These are phyloP conservation scores for Verticillium nubilum DNA, from an alignment of 2,329 filamentous ascomycete genomes.

Conservation along the genomic window DNA sequence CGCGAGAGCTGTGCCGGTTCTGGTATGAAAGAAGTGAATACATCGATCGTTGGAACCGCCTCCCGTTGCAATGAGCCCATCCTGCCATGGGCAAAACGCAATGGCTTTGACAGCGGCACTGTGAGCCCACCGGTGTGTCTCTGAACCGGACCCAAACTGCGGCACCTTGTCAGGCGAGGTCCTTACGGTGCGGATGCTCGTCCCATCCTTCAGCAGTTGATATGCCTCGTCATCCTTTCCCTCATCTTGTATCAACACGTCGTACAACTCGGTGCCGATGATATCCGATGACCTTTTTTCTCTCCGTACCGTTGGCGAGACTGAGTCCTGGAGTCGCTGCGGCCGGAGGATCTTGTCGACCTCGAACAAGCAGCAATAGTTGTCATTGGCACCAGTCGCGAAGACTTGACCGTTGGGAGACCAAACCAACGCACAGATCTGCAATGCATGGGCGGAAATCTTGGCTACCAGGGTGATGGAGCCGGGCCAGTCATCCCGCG, in stretches of 20 bases:
- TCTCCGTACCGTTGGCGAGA: neutral
- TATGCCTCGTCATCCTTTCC: neutral
- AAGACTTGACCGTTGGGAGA: slow-evolving; percentile 70
- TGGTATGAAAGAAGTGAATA: slow-evolving; percentile 92
- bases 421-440: slow-evolving; percentile 92
- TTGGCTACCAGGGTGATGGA: slow-evolving; percentile 71
- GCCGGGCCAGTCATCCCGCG: slow-evolving; percentile 66
- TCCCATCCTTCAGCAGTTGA: neutral
- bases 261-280: neutral
- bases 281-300: neutral
- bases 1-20: slow-evolving; percentile 75
- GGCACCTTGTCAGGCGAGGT: slow-evolving; percentile 31
- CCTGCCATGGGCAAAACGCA: slow-evolving; percentile 92
- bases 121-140: slow-evolving; percentile 71
- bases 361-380: slow-evolving; percentile 78
- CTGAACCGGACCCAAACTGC: slow-evolving; percentile 46
- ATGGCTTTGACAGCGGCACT: slow-evolving; percentile 92
- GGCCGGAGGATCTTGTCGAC: slow-evolving; percentile 47
- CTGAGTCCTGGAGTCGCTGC: slow-evolving; percentile 5
- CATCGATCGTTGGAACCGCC: slow-evolving; percentile 92
- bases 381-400: slow-evolving; percentile 90
- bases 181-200: slow-evolving; percentile 22
- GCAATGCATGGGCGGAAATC: slow-evolving; percentile 75
- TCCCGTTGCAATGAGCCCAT: slow-evolving; percentile 80
- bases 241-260: neutral